Base-by-base conservation (phyloP, 1,139 yeast genomes). In the Candida sp. region DNA sequence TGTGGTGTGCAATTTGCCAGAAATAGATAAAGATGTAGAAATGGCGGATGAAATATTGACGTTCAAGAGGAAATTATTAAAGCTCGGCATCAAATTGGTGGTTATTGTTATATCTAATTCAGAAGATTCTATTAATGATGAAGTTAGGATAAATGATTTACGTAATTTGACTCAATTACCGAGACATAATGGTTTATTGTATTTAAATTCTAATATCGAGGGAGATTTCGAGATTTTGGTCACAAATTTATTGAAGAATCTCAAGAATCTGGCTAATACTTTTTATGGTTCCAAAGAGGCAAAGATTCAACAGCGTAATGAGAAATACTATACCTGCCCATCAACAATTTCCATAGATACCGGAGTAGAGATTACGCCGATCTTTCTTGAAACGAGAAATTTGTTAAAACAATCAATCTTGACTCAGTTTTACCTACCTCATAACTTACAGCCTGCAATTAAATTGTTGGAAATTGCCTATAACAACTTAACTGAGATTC, bases 361-460 rank as follows among this genome's bases (percentile, higher is more conserved):
- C 0, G 52, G 54, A 4, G 53, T 73, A 4, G 63, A 59, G 39
- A 48, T 73, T 22, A 57, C 71, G 0, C 78, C 78, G 1, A 59
- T 58, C 44, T 68, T 68, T 39, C 56, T 73, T 15, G 78, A 70
- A 44, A 63, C 73, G 0, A 54, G 78, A 38, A 73, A 70, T 48
- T 47, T 65, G 38, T 60, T 72, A 32, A 73, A 73, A 46, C 73
- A 61, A 42, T 72, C 66, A 1, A 53, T 71, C 19, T 61, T 73
- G 7, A 48, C 53, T 33, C 73, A 72, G 48, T 64, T 66, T 38
- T 51, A 57, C n/a, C 52, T 58, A 43, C 68, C 75, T 1, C 66
- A 65, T 41, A 65, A 68, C 45, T 48, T 71, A 34, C 75, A 70
- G 39, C 45, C 60, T 1, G 50, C 69, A 27, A 47, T 70, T 3